A percentile compares a stretch with the other conserved stretches of the same genome.
Evolutionary conservation across 2,329 filamentous ascomycete species (phyloP).

Genomic region (Didymella exigua): DNA sequence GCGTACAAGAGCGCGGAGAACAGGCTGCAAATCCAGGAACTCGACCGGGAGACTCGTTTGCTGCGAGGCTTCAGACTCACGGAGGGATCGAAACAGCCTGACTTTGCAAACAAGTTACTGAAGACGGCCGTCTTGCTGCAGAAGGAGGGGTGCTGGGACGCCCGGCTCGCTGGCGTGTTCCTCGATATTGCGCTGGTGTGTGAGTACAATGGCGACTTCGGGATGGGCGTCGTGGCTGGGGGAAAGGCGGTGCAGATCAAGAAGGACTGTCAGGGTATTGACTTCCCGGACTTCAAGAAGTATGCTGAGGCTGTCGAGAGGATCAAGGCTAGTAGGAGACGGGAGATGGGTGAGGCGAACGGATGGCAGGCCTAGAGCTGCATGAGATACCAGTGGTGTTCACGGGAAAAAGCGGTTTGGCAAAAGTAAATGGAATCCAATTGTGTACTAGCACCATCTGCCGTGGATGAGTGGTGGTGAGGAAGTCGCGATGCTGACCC

Average conservation of each 20-base stretch:
- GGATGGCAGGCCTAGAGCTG: constrained; percentile 1
- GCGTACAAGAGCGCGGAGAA: constrained; percentile 40
- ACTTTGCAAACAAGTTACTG: constrained; percentile 31
- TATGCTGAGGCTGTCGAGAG: constrained; percentile 33
- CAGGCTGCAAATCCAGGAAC: constrained; percentile 38
- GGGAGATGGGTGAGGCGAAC: not conserved
- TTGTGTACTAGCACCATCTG: not conserved
- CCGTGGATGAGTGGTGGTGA: constrained; percentile 3
- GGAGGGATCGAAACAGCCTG: constrained; percentile 18
- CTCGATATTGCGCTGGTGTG: constrained; percentile 43
- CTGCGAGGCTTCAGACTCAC: constrained; percentile 23
- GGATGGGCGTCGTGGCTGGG: constrained; percentile 26
- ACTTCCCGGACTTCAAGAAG: constrained; percentile 31
- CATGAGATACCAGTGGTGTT: not conserved
- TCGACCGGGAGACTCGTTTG: constrained; percentile 39
- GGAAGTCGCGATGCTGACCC: not conserved
- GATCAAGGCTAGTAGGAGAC: constrained; percentile 22
- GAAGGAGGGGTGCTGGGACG: constrained; percentile 33
- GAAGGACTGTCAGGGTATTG: constrained; percentile 35
- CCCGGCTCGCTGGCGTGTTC: constrained; percentile 35
- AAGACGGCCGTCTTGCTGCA: constrained; percentile 37
- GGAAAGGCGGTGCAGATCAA: constrained; percentile 38
- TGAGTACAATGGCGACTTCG: constrained; percentile 31
- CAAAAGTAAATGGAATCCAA: not conserved
- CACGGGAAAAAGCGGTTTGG: not conserved